Evolutionary conservation across 2,329 filamentous ascomycete species (phyloP), one percentile per base, ranked within the genome.

Genomic region (Penicillium sp.): DNA sequence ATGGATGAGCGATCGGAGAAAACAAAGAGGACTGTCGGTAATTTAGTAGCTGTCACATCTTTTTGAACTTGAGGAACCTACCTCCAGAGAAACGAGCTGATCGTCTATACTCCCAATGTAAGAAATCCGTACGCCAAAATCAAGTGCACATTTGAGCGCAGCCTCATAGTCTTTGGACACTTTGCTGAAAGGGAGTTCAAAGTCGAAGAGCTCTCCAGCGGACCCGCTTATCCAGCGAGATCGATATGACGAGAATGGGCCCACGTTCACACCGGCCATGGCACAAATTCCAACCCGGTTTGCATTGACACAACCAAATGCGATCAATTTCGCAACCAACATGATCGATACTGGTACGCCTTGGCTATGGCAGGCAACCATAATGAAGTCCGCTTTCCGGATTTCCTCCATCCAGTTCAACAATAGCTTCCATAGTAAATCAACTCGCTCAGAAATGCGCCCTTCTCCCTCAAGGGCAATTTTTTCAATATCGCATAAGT

Each of bases 51-150:
- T 11, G n/a, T 22, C 1, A 12, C 6, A 14, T 8, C 9, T 18
- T 26, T 11, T 11, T n/a, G 14, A 9, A 10, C 12, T 5, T 15
- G 5, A 8, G 4, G 8, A 30, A 54, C 68, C 57, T 63, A 85
- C 83, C 72, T 95, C 90, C 58, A 98, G 72, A 3, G 89, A 90
- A 10, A 98, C 89, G 2, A 98, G 73, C 63, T 98, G 92, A 62
- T 98, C 92, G 60, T 98, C 92, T 35, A 98, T 93, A 62, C 89
- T 95, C 37, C 90, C 90, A 42, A 94, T 75, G 60, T 89, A 95
- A 0, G 88, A 84, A 32, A 96, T 78, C 27, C 86, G 79, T 10
- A 85, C 85, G 9, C 89, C 88, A 53, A 86, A 83, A 11, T 81
- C 75, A 5, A 98, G 70, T 1, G 84, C 82, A 7, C 77, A 76